Evolutionary conservation across 73 alveolate genomes (phyloP).

Genomic region (Paramecium bursaria): DNA sequence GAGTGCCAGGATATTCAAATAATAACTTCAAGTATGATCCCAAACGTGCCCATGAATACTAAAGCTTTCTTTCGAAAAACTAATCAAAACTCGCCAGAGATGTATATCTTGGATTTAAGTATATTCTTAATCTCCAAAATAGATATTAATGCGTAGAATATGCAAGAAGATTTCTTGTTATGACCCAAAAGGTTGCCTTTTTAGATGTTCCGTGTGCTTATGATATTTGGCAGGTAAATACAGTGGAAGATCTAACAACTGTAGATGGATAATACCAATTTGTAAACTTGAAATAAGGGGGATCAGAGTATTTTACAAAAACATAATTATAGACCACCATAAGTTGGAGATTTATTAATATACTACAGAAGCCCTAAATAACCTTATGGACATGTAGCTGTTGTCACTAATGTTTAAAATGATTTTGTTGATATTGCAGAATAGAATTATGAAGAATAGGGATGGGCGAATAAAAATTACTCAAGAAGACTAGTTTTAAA

Average conservation of each 20-base stretch:
- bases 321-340: not conserved
- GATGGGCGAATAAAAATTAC: conserved; percentile 38
- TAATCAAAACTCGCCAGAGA: not conserved
- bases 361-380: not conserved
- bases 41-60: not conserved
- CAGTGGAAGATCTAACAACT: not conserved
- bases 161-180: not conserved
- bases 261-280: not conserved
- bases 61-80: too few relatives aligned
- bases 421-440: conserved; percentile 49
- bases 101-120: not conserved
- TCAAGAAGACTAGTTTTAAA: conserved; percentile 20
- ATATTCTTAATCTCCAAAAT: not conserved
- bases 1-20: not conserved
- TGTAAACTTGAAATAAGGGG: not conserved
- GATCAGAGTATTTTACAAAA: not conserved
- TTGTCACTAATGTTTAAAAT: conserved; percentile 29
- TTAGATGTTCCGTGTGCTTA: not conserved
- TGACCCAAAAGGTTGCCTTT: not conserved
- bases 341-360: not conserved
- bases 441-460: conserved; percentile 48
- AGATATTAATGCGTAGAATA: not conserved
- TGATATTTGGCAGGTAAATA: not conserved
- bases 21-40: not conserved
- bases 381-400: conserved; percentile 50